phyloP scores from a whole-genome alignment of 106 monocot genomes.

The Gastrodia elata region DNA sequence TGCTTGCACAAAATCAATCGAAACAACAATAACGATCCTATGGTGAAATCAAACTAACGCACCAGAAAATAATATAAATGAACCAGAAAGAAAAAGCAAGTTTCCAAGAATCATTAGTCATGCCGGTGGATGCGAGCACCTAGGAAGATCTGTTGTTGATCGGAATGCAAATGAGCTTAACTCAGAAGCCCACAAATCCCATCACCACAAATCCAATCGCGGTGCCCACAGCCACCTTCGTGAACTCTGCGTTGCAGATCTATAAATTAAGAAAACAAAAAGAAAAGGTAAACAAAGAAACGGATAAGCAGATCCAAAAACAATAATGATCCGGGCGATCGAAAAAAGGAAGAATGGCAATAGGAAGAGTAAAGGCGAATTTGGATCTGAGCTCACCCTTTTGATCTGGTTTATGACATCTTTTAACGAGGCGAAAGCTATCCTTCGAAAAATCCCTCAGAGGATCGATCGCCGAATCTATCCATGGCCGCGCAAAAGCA shows the following conservation, averaged over 20 bases:
- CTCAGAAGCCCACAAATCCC: conserved; percentile 67
- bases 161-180: conserved; percentile 61
- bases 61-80: not conserved
- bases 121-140: conserved; percentile 2
- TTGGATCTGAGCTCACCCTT: conserved; percentile 24
- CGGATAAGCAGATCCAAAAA: not conserved
- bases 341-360: not conserved
- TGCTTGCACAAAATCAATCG: not conserved
- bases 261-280: not conserved
- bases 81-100: not conserved
- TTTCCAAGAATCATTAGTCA: not conserved
- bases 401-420: conserved; percentile 50
- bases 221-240: conserved; percentile 50
- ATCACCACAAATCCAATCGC: conserved; percentile 67
- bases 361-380: no score
- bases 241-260: conserved; percentile 28
- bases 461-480: conserved; percentile 3
- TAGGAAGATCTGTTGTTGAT: conserved; percentile 62
- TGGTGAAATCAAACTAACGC: not conserved
- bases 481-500: not conserved
- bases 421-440: conserved; percentile 45
- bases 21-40: not conserved
- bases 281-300: not conserved
- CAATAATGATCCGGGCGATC: not conserved
- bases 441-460: conserved; percentile 41